Percentiles rank a stretch among this genome's conserved stretches.
phyloP scores from a whole-genome alignment of 768 basidiomycete genomes.

The Mycena haematopus region DNA sequence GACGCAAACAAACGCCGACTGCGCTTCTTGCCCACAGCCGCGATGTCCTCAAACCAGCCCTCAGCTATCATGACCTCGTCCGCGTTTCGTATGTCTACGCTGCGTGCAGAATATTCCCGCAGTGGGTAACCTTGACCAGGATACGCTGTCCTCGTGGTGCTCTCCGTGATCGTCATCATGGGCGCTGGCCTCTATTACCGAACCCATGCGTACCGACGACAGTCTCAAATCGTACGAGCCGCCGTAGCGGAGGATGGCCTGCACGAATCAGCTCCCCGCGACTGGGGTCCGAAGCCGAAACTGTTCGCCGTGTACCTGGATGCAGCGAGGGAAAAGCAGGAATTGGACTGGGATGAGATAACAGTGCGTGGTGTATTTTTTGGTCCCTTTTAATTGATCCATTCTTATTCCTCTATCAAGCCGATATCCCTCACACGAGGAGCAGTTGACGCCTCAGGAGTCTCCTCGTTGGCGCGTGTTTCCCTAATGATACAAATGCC shows the following conservation, averaged over 20 bases:
- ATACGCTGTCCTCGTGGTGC: conserved; percentile 25
- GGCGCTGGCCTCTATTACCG: conserved; percentile 22
- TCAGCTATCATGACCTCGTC: conserved; percentile 19
- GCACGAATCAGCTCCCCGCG: background rate
- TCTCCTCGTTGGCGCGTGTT: conserved; percentile 16
- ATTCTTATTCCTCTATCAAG: background rate
- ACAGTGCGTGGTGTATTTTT: conserved; percentile 14
- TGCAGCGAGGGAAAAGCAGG: background rate
- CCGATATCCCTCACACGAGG: conserved; percentile 22
- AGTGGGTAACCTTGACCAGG: conserved; percentile 5
- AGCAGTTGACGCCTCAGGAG: background rate
- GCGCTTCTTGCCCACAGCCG: conserved; percentile 4
- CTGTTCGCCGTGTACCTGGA: conserved; percentile 23
- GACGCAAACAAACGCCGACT: background rate
- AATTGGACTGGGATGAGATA: conserved; percentile 19
- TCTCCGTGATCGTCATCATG: conserved; percentile 20
- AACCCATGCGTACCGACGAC: conserved; percentile 15
- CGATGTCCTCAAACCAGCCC: conserved; percentile 13
- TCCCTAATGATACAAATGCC: conserved; percentile 26
- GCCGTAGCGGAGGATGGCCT: background rate
- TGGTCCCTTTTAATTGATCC: background rate
- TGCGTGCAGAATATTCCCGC: background rate
- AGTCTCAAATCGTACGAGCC: background rate
- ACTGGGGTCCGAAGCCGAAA: conserved; percentile 22
- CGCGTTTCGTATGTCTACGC: conserved; percentile 17